These are phyloP conservation scores for Haplosporangium gracile DNA, from an alignment of 192 early-diverging fungal genomes.

Conservation along the genomic window DNA sequence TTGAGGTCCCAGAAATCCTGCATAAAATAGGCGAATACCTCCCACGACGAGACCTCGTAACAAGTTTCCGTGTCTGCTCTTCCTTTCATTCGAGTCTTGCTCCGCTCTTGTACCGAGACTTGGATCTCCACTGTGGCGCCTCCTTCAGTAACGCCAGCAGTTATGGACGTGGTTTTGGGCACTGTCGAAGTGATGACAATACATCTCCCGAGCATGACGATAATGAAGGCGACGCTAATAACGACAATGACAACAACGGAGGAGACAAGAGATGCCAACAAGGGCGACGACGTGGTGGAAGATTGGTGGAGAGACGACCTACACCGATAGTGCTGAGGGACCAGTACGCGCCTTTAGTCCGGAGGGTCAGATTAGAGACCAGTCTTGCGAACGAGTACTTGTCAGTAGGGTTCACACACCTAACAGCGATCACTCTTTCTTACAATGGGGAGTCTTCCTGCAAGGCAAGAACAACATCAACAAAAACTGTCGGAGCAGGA, in stretches of 20 bases:
- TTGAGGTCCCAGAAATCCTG: neutral
- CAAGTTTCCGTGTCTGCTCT: neutral
- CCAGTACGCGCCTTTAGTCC: neutral
- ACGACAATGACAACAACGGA: neutral
- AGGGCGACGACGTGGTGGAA: neutral
- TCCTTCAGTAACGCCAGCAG: neutral
- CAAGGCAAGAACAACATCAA: neutral
- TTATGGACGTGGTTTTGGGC: neutral
- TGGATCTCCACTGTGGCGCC: neutral
- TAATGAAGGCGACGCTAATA: neutral
- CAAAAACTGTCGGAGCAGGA: neutral
- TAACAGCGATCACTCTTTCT: neutral
- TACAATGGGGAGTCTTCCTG: neutral
- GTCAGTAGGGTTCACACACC: neutral
- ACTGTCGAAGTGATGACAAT: neutral
- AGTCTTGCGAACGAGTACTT: neutral
- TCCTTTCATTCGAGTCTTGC: slow-evolving; percentile 3
- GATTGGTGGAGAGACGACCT: neutral
- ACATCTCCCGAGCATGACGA: neutral
- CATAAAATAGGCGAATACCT: neutral
- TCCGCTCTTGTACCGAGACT: neutral
- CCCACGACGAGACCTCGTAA: neutral
- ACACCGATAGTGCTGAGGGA: neutral
- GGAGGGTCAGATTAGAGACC: neutral
- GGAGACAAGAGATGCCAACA: neutral